Percentiles rank a stretch among this genome's conserved stretches.
phyloP scores from a whole-genome alignment of 495 filamentous ascomycete genomes.

The Chaetomium tenue region DNA sequence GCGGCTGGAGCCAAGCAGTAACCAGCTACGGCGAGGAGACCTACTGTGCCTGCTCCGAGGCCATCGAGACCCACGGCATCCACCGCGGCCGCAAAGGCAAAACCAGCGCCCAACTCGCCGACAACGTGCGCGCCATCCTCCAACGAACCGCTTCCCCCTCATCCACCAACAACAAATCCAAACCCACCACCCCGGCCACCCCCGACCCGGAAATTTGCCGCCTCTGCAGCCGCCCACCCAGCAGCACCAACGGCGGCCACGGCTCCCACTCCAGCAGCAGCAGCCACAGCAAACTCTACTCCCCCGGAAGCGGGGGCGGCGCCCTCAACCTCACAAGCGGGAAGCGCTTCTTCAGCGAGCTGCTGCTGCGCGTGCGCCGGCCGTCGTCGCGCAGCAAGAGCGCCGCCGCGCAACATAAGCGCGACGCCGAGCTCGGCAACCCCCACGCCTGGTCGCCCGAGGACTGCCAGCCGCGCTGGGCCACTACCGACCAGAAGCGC shows the following conservation, averaged over 20 bases:
- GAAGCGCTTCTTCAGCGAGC: slow-evolving; percentile 25
- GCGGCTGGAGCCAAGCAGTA: slow-evolving; percentile 36
- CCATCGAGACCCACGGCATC: neutral
- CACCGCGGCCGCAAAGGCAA: slow-evolving; percentile 22
- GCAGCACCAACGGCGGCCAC: neutral
- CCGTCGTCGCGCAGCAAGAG: slow-evolving; percentile 18
- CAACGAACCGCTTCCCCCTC: slow-evolving; percentile 1
- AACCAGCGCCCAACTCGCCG: slow-evolving; percentile 17
- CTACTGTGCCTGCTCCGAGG: slow-evolving; percentile 35
- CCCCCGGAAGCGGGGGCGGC: neutral
- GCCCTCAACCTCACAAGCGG: neutral
- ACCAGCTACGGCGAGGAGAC: slow-evolving; percentile 26
- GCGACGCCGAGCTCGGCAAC: slow-evolving; percentile 9
- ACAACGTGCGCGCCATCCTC: slow-evolving; percentile 26
- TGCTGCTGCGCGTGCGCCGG: slow-evolving; percentile 26
- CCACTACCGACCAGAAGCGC: neutral
- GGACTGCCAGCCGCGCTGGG: slow-evolving; percentile 15
- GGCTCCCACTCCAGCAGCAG: neutral
- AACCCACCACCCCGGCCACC: neutral
- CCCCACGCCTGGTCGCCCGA: slow-evolving; percentile 15
- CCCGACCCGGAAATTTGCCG: slow-evolving; percentile 25
- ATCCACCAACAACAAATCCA: neutral
- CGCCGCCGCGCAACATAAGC: slow-evolving; percentile 5
- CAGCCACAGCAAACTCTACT: no score
- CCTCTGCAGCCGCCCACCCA: slow-evolving; percentile 29